Evolutionary conservation across 148 eudicot species (phyloP), one percentile per base, ranked within the genome.

Genomic region (Dysphania ambrosioides): DNA sequence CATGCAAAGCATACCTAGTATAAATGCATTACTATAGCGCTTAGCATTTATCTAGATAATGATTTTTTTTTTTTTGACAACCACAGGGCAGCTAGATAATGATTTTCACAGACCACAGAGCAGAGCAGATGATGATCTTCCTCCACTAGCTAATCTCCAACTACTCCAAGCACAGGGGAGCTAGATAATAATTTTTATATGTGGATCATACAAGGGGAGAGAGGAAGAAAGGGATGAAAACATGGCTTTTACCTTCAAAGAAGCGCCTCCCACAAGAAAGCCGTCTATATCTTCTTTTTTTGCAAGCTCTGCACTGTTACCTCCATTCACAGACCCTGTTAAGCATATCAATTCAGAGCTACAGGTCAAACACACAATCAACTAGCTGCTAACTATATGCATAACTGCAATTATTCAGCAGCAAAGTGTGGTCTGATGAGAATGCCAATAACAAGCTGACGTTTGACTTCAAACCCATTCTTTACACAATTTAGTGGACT

Each of bases 201-300:
- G 34, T 72, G 55, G 24, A 11, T 35, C 70, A 40, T 66, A 30
- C 41, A 66, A 40, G 12, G 51, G 18, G 49, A 8, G 30, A 66
- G 51, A 18, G 30, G 31, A 65, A 36, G 23, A 32, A 24, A n/a
- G 5, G 13, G 5, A n/a, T 35, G 36, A n/a, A 23, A 55, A 71
- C 1, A 65, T 7, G 24, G 16, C 2, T 61, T 36, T 63, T 85
- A 95, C 99, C 97, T 95, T 95, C 42, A 95, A 81, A 75, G 99
- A 92, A 82, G 99, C 99, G 65, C 99, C 99, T 42, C 99, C 99
- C 13, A 95, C 99, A 23, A 95, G 97, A 82, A 95, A 95, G 44
- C 99, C 99, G 74, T 95, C 99, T 71, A 95, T 92, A 78, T 95
- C 99, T 78, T 90, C 97, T 85, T 95, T 66, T 81, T 92, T 92